Percentiles rank a stretch among this genome's conserved stretches.
Conservation (phyloP, 805 yeast species). For the Jamesozyma rosinii region DNA sequence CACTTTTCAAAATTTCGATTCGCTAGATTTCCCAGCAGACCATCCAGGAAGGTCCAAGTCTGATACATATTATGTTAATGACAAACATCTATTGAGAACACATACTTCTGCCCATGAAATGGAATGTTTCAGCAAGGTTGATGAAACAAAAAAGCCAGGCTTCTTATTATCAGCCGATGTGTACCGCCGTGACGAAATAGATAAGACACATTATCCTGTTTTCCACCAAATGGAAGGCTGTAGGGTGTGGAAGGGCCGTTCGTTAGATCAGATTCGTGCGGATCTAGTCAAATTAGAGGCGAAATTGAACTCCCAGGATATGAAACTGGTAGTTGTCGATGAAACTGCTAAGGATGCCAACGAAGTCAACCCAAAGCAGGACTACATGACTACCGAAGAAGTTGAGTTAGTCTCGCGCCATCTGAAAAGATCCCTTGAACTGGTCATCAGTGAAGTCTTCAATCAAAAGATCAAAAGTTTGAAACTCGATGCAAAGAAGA, state of each 20-base stretch:
- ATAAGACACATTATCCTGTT: constrained; percentile 91
- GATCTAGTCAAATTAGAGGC: constrained; percentile 62
- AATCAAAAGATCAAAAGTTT: constrained; percentile 31
- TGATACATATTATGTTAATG: constrained; percentile 86
- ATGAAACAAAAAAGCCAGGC: constrained; percentile 36
- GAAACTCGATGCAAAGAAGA: constrained; percentile 26
- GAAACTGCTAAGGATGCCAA: constrained; percentile 38
- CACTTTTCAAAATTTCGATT: constrained; percentile 79
- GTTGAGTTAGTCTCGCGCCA: constrained; percentile 63
- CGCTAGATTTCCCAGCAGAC: constrained; percentile 78
- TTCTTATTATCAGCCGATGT: constrained; percentile 93
- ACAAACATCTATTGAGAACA: constrained; percentile 65
- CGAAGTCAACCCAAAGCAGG: constrained; percentile 69
- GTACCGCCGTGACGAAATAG: constrained; percentile 90
- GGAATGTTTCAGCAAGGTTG: constrained; percentile 60
- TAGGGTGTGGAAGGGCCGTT: constrained; percentile 57
- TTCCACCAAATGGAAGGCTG: constrained; percentile 99
- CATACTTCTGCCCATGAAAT: constrained; percentile 96
- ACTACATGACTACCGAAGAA: constrained; percentile 60
- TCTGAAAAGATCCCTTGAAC: constrained; percentile 77
- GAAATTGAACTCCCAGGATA: constrained; percentile 21
- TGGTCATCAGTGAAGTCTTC: constrained; percentile 74
- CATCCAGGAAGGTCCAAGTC: constrained; percentile 91
- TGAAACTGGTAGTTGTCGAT: constrained; percentile 69
- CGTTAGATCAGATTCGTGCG: constrained; percentile 38